These are phyloP conservation scores for Ophiostoma angusticollis DNA, from an alignment of 2,329 filamentous ascomycete species.

Conservation along the genomic window DNA sequence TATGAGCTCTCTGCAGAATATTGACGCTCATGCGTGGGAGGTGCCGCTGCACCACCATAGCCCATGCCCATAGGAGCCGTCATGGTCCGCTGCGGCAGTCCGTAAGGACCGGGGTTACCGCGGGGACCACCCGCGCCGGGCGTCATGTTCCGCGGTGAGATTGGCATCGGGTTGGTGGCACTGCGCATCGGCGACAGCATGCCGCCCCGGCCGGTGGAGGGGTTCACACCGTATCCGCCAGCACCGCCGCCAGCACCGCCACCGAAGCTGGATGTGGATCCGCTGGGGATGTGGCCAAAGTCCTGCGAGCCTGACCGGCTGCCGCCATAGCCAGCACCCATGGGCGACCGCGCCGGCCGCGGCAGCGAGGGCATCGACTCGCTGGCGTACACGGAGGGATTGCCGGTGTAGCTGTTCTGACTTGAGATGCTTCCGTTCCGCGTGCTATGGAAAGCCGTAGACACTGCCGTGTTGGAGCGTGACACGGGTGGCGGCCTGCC, in stretches of 20 bases:
- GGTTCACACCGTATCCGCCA: too few species aligned
- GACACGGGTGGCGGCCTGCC: conserved; percentile 10
- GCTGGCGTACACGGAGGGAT: conserved; percentile 16
- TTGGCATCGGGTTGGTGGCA: conserved; percentile 17
- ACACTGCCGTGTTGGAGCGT: conserved; percentile 17
- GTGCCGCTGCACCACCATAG: too few species aligned
- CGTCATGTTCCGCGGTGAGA: background rate
- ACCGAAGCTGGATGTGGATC: conserved; percentile 7
- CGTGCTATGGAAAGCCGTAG: conserved; percentile 10
- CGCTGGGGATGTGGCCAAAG: conserved; percentile 1
- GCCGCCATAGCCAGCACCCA: conserved; percentile 9
- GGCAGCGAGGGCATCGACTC: conserved; percentile 17
- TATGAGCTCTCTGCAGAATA: conserved; percentile 11
- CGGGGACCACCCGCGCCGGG: background rate
- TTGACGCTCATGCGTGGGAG: conserved; percentile 10
- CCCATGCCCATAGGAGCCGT: conserved; percentile 22
- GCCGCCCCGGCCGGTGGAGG: too few species aligned
- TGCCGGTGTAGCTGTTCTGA: conserved; percentile 15
- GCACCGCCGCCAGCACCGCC: too few species aligned
- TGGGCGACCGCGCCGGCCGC: conserved; percentile 16
- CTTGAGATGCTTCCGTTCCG: background rate
- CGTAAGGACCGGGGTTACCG: conserved; percentile 11
- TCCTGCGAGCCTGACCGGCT: background rate
- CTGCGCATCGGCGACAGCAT: conserved; percentile 16
- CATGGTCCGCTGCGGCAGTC: conserved; percentile 22